Percentiles rank a stretch among this genome's conserved stretches.
Conservation (phyloP, 345 rosid species). For the Dipteronia dyeriana region DNA sequence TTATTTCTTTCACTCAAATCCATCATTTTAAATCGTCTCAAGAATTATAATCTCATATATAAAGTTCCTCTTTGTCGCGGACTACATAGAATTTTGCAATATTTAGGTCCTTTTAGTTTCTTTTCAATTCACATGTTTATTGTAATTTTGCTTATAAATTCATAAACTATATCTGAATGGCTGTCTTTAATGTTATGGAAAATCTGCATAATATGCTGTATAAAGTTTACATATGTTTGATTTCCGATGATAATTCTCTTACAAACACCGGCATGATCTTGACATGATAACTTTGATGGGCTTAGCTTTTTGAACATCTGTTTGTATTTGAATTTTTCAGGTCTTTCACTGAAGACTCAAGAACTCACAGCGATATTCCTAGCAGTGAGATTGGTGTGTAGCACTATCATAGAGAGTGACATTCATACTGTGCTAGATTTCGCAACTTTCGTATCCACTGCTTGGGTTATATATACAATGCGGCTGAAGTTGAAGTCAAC, state of each 20-base stretch:
- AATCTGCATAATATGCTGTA: background rate
- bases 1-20: too few species aligned
- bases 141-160: too few species aligned
- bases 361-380: constrained; percentile 71
- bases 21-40: too few species aligned
- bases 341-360: constrained; percentile 79
- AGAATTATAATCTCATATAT: background rate
- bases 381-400: constrained; percentile 51
- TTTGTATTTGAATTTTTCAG: constrained; percentile 31
- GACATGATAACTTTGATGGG: too few species aligned
- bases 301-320: background rate
- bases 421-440: constrained; percentile 69
- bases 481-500: constrained; percentile 68
- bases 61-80: background rate
- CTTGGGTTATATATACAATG: constrained; percentile 77
- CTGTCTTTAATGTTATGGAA: background rate
- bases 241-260: background rate
- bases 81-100: background rate
- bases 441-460: constrained; percentile 53
- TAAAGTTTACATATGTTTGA: background rate
- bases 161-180: background rate
- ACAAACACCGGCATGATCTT: too few species aligned
- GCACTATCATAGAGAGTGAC: constrained; percentile 48
- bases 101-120: too few species aligned
- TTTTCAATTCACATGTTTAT: too few species aligned